These are phyloP conservation scores for Ophiostoma perfectum DNA, from an alignment of 2,329 filamentous ascomycete species.

Conservation along the genomic window DNA sequence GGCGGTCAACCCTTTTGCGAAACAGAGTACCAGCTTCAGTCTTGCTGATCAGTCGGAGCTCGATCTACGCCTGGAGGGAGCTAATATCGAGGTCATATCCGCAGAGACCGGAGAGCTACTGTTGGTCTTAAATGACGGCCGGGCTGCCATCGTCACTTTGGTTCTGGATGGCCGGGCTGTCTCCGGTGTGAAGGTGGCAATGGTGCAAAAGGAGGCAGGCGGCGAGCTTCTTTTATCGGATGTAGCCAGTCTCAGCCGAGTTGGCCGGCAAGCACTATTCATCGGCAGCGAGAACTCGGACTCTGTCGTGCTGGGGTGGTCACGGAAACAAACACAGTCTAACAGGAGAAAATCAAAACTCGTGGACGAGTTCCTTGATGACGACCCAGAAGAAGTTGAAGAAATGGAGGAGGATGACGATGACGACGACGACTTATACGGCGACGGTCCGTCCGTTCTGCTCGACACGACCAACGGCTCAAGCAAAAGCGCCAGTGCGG, in stretches of 20 bases:
- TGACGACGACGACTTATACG: slow-evolving; percentile 60
- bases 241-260: slow-evolving; percentile 62
- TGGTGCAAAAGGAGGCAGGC: slow-evolving; percentile 58
- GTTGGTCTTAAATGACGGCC: slow-evolving; percentile 71
- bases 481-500: slow-evolving; percentile 32
- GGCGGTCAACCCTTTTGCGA: slow-evolving; percentile 86
- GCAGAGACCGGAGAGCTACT: slow-evolving; percentile 75
- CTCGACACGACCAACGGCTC: slow-evolving; percentile 33
- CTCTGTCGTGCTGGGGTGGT: slow-evolving; percentile 76
- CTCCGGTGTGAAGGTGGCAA: slow-evolving; percentile 71
- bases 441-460: slow-evolving; percentile 41
- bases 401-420: slow-evolving; percentile 48
- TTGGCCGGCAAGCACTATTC: slow-evolving; percentile 69
- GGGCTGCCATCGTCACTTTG: slow-evolving; percentile 71
- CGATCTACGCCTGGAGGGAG: slow-evolving; percentile 73
- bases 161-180: slow-evolving; percentile 86
- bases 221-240: slow-evolving; percentile 56
- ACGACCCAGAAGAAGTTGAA: slow-evolving; percentile 22
- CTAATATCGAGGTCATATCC: slow-evolving; percentile 69
- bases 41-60: slow-evolving; percentile 82
- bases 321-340: slow-evolving; percentile 55
- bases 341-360: slow-evolving; percentile 56
- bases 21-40: slow-evolving; percentile 73
- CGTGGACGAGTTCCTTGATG: slow-evolving; percentile 46
- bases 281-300: slow-evolving; percentile 80